Conservation (phyloP, 1,284 basidiomycete genomes). For the Schizophyllum commune region DNA sequence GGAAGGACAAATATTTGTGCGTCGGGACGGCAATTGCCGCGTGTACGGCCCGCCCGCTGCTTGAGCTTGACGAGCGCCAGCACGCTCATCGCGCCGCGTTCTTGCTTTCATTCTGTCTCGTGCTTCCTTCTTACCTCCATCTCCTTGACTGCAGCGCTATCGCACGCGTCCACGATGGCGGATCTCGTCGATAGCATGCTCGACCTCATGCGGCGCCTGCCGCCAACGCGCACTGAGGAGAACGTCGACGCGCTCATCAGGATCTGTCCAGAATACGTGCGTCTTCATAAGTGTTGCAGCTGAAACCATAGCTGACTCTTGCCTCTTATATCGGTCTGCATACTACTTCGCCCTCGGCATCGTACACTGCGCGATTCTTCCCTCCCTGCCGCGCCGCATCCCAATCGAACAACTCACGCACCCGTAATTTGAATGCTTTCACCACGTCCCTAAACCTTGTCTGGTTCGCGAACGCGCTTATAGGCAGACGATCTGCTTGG, state of each 20-base stretch:
- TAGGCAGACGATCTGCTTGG: conserved; percentile 87
- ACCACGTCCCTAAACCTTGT: neutral
- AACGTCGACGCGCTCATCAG: conserved; percentile 80
- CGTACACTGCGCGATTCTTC: too few species aligned
- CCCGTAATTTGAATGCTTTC: too few species aligned
- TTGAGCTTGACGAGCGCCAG: too few species aligned
- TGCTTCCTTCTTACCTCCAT: neutral
- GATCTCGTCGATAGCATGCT: conserved; percentile 86
- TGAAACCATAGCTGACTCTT: too few species aligned
- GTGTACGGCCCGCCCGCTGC: neutral
- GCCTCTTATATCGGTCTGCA: too few species aligned
- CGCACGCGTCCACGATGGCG: conserved; percentile 36
- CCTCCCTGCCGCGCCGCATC: too few species aligned
- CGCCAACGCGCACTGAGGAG: conserved; percentile 84
- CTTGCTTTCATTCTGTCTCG: too few species aligned
- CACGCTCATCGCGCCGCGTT: too few species aligned
- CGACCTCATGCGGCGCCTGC: conserved; percentile 92
- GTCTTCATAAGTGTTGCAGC: neutral
- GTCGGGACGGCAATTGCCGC: neutral
- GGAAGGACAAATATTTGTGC: neutral
- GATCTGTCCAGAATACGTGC: conserved; percentile 78
- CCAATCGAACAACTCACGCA: too few species aligned
- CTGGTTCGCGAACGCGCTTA: neutral
- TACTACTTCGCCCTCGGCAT: too few species aligned
- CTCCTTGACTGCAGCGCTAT: neutral